Percentiles rank a stretch among this genome's conserved stretches.
These are phyloP conservation scores for Monilinia fructigena DNA, from an alignment of 2,329 filamentous ascomycete species.

Conservation along the genomic window DNA sequence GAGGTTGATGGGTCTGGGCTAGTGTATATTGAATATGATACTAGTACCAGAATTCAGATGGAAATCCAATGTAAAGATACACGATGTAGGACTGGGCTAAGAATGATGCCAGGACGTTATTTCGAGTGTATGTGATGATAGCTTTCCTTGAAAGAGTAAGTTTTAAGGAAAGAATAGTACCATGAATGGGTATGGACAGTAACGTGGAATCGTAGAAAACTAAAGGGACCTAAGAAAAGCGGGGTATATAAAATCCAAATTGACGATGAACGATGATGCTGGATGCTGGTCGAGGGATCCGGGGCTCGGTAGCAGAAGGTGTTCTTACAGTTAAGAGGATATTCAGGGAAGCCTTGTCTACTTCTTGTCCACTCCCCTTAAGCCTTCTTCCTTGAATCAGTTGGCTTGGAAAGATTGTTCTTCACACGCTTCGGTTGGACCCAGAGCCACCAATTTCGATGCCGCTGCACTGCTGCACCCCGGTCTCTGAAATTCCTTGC, in stretches of 20 bases:
- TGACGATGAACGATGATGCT: neutral
- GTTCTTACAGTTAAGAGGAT: constrained; percentile 15
- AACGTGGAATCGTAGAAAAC: neutral
- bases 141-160: constrained; percentile 6
- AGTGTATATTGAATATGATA: neutral
- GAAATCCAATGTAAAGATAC: neutral
- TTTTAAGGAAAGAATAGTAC: neutral
- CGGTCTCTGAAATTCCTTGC: neutral
- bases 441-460: constrained; percentile 2
- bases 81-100: neutral
- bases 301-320: constrained; percentile 8
- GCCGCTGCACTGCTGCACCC: neutral
- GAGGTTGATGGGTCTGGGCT: neutral
- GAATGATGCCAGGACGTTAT: neutral
- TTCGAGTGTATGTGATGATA: neutral
- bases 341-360: constrained; percentile 13
- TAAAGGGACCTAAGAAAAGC: neutral
- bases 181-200: neutral
- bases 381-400: constrained; percentile 7
- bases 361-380: neutral
- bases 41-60: neutral
- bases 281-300: neutral
- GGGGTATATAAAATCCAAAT: neutral
- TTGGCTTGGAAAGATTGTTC: neutral
- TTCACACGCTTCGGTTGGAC: neutral